Conservation (phyloP, 352 stramenopile genomes). For the Phytophthora palmivora region DNA sequence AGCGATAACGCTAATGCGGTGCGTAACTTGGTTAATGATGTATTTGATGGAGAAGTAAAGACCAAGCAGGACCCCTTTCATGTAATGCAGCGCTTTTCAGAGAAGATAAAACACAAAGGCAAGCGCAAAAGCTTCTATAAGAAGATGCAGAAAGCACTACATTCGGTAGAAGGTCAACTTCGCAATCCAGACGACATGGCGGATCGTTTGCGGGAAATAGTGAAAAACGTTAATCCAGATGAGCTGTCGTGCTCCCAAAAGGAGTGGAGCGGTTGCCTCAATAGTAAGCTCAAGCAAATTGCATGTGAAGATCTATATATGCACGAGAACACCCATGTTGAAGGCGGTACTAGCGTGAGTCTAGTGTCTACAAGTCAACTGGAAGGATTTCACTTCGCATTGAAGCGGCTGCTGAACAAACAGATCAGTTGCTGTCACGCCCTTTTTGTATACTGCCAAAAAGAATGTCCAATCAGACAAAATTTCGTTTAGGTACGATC, state of each 20-base stretch:
- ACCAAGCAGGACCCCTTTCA: not conserved
- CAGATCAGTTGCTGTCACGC: no score
- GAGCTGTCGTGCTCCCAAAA: not conserved
- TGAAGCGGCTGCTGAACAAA: no score
- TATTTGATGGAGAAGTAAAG: not conserved
- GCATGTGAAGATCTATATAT: not conserved
- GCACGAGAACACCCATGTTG: no score
- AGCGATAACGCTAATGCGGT: slow-evolving; percentile 1
- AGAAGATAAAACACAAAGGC: not conserved
- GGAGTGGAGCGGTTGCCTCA: not conserved
- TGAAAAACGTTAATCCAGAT: not conserved
- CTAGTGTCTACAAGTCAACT: no score
- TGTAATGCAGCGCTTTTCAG: not conserved
- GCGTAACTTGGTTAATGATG: not conserved
- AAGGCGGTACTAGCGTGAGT: no score
- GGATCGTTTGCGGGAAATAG: not conserved
- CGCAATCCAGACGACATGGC: not conserved
- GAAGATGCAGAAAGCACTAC: not conserved
- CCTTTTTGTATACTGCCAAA: no score
- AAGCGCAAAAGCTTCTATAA: not conserved
- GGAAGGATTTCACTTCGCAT: no score
- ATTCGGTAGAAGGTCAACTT: not conserved
- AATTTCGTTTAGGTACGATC: no score
- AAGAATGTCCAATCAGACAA: no score
- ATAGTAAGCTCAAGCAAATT: not conserved